A percentile compares a stretch with the other conserved stretches of the same genome.
phyloP scores from a whole-genome alignment of 108 stramenopile genomes.

The Cylindrotheca closterium region DNA sequence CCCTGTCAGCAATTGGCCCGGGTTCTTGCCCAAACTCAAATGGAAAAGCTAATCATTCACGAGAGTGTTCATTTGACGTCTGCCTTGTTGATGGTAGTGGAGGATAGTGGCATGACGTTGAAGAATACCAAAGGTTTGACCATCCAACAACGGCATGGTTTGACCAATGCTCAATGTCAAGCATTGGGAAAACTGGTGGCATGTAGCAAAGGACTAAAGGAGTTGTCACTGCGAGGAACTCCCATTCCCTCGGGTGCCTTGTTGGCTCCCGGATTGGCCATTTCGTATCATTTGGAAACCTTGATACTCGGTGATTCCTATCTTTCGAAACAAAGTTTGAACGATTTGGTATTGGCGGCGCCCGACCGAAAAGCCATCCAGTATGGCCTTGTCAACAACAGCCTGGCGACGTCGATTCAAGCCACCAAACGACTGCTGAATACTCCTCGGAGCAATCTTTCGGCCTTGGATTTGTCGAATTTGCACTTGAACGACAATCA shows the following conservation, averaged over 20 bases:
- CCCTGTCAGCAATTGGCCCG: neutral
- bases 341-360: neutral
- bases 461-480: constrained; percentile 3
- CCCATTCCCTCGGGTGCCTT: neutral
- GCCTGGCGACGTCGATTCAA: neutral
- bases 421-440: neutral
- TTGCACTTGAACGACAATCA: constrained; percentile 6
- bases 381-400: no score
- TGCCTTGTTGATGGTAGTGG: neutral
- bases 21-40: neutral
- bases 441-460: neutral
- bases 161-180: neutral
- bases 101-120: neutral
- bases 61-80: neutral
- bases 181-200: neutral
- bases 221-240: neutral
- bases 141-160: neutral
- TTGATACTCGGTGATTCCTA: neutral
- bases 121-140: neutral
- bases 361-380: no score
- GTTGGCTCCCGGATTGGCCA: neutral
- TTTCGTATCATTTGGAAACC: neutral
- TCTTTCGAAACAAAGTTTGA: neutral
- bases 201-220: neutral
- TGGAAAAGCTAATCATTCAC: neutral